A percentile compares a stretch with the other conserved stretches of the same genome.
phyloP scores from a whole-genome alignment of 2,329 filamentous ascomycete species.

The Diaporthe humulicola region DNA sequence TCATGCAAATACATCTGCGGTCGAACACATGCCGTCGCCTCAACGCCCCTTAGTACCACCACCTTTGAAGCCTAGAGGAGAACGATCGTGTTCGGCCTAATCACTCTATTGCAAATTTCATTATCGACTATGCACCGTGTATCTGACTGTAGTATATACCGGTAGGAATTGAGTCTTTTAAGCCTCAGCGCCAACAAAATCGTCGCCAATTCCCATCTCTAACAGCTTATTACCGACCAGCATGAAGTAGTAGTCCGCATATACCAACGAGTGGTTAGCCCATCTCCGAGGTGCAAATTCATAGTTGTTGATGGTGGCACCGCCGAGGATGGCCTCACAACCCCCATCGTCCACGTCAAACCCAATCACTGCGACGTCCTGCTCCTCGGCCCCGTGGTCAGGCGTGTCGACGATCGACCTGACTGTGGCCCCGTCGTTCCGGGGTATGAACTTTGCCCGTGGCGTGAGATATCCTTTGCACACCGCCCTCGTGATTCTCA shows the following conservation, averaged over 20 bases:
- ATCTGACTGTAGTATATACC: neutral
- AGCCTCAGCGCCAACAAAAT: neutral
- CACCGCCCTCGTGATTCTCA: conserved; percentile 46
- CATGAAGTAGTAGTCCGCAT: conserved; percentile 63
- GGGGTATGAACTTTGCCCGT: conserved; percentile 40
- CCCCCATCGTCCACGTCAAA: conserved; percentile 38
- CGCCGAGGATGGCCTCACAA: conserved; percentile 59
- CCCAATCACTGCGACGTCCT: conserved; percentile 41
- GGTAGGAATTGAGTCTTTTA: neutral
- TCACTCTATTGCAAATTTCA: neutral
- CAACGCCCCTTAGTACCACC: conserved; percentile 7
- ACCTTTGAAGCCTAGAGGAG: conserved; percentile 35
- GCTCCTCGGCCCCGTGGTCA: conserved; percentile 42
- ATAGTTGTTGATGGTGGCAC: conserved; percentile 62
- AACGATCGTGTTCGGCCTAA: conserved; percentile 33
- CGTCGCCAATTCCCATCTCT: conserved; percentile 44
- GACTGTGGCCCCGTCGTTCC: neutral
- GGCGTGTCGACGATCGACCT: conserved; percentile 42
- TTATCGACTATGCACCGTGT: neutral
- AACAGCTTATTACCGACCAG: conserved; percentile 60
- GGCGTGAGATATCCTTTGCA: conserved; percentile 45
- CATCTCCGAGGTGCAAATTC: conserved; percentile 59
- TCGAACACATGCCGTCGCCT: neutral
- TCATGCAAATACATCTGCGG: neutral
- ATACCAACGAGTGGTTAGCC: conserved; percentile 61